Base-by-base conservation (phyloP, 805 yeast genomes). In the Metschnikowia henanensis region DNA sequence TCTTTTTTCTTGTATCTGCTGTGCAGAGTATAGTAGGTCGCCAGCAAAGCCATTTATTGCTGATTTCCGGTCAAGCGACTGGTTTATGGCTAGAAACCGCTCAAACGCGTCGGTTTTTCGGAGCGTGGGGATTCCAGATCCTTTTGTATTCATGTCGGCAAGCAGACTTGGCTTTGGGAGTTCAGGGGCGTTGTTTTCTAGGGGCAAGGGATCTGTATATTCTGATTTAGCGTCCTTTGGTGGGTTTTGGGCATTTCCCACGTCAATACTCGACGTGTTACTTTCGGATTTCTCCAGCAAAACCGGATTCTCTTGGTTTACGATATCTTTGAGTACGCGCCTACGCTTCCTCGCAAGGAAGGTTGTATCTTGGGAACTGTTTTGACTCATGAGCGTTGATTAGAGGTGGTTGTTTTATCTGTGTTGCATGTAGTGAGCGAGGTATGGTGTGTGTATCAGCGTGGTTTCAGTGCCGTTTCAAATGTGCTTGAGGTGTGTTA, bases 261-360 rank as follows among this genome's bases (percentile, higher is more conserved):
- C n/a, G n/a, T n/a, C n/a, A n/a, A n/a, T n/a, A n/a, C n/a, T n/a
- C n/a, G 26, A 23, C 26, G 12, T 23, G 26, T 13, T 23, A 23
- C 26, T 9, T 9, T 23, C 26, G 49, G 41, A 15, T 57, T 55
- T 19, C 45, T 46, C n/a, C 50, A 47, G 13, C 46, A 49, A 21
- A 52, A 37, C 33, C 46, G 46, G 35, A 41, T 44, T 31, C 31
- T 44, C 29, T 18, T 18, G 15, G 37, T 41, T 35, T 23, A 28
- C 32, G 22, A 55, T 48, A 16, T 59, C 60, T 18, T 49, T 46
- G 6, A 59, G 50, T 9, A 54, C 55, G 22, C 61, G 52, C 45
- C 57, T 44, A 35, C 51, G 52, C 30, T 46, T 49, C 18, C 28
- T 25, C 13, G 40, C 35, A 15, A 46, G 41, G 41, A 20, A 41